Conservation (phyloP, 2,329 filamentous ascomycete species). For the Fusarium coffeatum region DNA sequence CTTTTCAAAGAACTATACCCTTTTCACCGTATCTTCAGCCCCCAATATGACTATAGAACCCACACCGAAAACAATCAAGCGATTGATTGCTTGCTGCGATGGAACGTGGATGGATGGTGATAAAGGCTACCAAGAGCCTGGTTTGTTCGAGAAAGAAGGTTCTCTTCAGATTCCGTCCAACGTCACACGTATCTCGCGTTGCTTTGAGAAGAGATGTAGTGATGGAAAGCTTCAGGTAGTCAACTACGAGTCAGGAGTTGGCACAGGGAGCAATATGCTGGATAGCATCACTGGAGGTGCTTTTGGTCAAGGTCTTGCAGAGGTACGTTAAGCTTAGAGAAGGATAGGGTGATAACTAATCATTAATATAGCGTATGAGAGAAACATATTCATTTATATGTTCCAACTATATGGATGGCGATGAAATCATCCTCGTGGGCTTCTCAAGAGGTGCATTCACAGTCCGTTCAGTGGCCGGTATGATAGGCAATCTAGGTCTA, state of each 20-base stretch:
- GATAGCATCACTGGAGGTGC: conserved; percentile 65
- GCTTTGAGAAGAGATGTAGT: conserved; percentile 62
- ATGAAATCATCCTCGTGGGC: conserved; percentile 67
- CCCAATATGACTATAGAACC: conserved; percentile 7
- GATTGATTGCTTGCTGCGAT: conserved; percentile 64
- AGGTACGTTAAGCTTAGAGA: conserved; percentile 51
- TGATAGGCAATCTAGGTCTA: conserved; percentile 63
- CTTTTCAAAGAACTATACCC: background rate
- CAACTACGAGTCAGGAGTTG: conserved; percentile 71
- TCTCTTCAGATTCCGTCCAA: conserved; percentile 66
- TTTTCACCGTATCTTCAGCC: background rate
- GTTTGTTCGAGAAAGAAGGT: conserved; percentile 52
- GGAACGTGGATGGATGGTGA: conserved; percentile 67
- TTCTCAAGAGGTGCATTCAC: conserved; percentile 71
- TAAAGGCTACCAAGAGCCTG: conserved; percentile 58
- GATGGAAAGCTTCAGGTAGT: conserved; percentile 69
- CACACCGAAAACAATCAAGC: conserved; percentile 51
- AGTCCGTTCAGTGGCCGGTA: conserved; percentile 65
- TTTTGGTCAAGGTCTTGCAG: conserved; percentile 65
- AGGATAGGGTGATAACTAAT: conserved; percentile 10
- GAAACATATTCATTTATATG: conserved; percentile 73
- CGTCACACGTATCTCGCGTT: conserved; percentile 69
- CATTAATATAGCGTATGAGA: conserved; percentile 59
- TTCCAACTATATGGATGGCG: conserved; percentile 69
- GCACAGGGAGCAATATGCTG: conserved; percentile 62